phyloP scores from a whole-genome alignment of 2,329 filamentous ascomycete genomes.

The Neonectria magnoliae region DNA sequence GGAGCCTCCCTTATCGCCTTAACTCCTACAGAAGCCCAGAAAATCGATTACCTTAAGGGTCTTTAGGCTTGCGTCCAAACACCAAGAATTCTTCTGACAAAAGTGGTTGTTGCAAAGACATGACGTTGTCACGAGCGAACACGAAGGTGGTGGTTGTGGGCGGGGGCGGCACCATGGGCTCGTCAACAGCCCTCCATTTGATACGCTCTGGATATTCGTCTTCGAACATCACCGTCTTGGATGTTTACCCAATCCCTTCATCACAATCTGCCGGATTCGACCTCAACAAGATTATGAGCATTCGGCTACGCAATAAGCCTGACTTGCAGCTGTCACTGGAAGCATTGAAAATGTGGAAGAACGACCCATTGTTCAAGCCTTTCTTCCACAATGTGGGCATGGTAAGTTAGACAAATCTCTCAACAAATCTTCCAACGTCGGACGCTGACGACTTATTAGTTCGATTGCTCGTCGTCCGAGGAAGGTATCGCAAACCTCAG shows the following conservation, averaged over 20 bases:
- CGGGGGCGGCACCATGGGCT: constrained; percentile 21
- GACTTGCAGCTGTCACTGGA: constrained; percentile 15
- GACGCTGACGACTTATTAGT: background rate
- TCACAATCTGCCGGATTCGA: constrained; percentile 8
- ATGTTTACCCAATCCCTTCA: constrained; percentile 21
- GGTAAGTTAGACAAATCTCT: constrained; percentile 1
- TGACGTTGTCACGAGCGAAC: constrained; percentile 7
- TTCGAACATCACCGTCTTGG: constrained; percentile 15
- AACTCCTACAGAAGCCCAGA: background rate
- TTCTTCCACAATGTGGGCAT: constrained; percentile 18
- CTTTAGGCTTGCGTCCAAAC: background rate
- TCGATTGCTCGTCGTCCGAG: constrained; percentile 14
- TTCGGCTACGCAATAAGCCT: constrained; percentile 7
- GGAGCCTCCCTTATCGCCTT: constrained; percentile 3
- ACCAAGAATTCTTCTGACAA: background rate
- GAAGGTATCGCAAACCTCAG: constrained; percentile 4
- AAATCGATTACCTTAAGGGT: too few species aligned
- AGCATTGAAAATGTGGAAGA: constrained; percentile 18
- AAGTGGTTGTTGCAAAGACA: background rate
- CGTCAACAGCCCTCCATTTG: constrained; percentile 16
- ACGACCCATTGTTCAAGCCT: constrained; percentile 13
- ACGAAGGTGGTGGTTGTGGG: constrained; percentile 16
- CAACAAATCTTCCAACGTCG: background rate
- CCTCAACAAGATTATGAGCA: constrained; percentile 21
- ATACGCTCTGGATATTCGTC: constrained; percentile 15